These are phyloP conservation scores for Baudoinia panamericana DNA, from an alignment of 495 filamentous ascomycete genomes.

Conservation along the genomic window DNA sequence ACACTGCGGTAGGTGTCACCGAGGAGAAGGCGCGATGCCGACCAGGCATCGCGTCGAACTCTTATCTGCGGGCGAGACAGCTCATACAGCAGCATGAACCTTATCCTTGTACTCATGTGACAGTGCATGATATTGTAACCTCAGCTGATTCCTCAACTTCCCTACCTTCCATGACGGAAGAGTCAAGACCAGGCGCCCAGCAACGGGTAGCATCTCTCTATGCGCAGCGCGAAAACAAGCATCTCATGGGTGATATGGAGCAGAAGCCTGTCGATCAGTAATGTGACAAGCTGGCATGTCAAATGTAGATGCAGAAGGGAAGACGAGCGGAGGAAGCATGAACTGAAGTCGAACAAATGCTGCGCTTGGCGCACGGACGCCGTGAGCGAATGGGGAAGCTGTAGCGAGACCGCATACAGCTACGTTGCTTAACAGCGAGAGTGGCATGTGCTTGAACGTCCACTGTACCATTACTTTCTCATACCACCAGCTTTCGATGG, in stretches of 20 bases:
- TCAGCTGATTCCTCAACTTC: constrained; percentile 68
- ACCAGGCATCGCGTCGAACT: no score
- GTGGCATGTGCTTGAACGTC: not conserved
- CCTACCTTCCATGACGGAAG: constrained; percentile 49
- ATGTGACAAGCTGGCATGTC: constrained; percentile 35
- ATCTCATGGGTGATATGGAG: constrained; percentile 34
- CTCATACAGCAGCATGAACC: no score
- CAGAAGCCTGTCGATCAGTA: constrained; percentile 47
- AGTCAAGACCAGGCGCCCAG: constrained; percentile 69
- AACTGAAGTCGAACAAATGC: constrained; percentile 31
- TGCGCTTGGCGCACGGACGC: constrained; percentile 5
- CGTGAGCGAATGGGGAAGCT: constrained; percentile 3
- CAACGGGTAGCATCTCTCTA: constrained; percentile 51
- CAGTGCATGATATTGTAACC: no score
- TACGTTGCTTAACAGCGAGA: not conserved
- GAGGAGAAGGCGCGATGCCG: no score
- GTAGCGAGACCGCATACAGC: constrained; percentile 3
- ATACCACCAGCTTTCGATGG: not conserved
- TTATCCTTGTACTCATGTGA: no score
- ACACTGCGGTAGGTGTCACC: no score
- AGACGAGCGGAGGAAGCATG: constrained; percentile 33
- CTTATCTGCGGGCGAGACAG: no score
- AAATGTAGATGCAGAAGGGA: constrained; percentile 39
- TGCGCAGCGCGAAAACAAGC: constrained; percentile 60
- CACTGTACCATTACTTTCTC: not conserved